A percentile compares a stretch with the other conserved stretches of the same genome.
phyloP scores from a whole-genome alignment of 148 eudicot genomes.

The Spergularia bocconei region DNA sequence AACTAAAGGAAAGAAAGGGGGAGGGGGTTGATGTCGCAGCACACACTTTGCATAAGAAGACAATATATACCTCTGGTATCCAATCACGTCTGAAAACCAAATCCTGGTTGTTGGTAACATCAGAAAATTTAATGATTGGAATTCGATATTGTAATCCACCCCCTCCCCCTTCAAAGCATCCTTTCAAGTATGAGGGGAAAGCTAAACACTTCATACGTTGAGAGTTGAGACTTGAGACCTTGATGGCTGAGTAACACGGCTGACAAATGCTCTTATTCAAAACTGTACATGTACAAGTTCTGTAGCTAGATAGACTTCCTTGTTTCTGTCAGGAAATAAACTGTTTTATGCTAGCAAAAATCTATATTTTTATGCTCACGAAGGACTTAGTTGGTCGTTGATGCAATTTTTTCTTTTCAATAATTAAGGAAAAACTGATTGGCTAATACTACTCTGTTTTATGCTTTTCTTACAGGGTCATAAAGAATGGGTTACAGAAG shows the following conservation, averaged over 20 bases:
- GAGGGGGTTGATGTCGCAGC: background rate
- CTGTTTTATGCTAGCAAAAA: background rate
- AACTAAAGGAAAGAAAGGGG: no score
- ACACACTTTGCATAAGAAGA: background rate
- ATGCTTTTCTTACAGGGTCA: conserved; percentile 60
- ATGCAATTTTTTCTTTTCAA: background rate
- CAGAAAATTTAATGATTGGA: background rate
- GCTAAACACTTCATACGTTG: background rate
- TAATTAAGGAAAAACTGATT: background rate
- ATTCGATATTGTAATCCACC: background rate
- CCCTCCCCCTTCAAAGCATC: background rate
- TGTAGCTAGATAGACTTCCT: background rate
- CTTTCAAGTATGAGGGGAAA: background rate
- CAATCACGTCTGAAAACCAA: no score
- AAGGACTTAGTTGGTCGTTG: background rate
- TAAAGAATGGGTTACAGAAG: conserved; percentile 97
- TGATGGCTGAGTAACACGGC: background rate
- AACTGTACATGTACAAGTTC: background rate
- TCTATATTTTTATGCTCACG: background rate
- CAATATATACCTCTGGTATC: no score
- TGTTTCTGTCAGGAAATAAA: background rate
- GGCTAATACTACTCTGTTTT: conserved; percentile 8
- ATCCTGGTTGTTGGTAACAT: no score
- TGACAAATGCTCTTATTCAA: background rate
- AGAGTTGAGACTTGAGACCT: background rate